Evolutionary conservation across 169 alveolate genomes (phyloP).

Genomic region (Cystoisospora suis): DNA sequence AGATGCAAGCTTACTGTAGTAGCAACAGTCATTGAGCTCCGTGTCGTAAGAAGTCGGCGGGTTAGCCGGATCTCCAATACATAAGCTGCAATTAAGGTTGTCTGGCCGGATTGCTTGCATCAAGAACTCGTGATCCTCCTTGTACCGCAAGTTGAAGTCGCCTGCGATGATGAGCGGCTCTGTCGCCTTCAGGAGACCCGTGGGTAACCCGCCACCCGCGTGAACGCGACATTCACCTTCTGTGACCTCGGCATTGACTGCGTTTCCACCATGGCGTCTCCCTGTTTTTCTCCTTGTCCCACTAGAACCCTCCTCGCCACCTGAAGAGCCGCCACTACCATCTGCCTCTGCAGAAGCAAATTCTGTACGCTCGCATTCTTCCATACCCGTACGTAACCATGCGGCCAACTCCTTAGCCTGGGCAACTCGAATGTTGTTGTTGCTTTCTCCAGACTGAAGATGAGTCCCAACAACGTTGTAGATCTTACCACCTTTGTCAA

Average conservation of each 20-base stretch:
- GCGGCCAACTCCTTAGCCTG: constrained; percentile 76
- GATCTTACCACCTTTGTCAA: constrained; percentile 67
- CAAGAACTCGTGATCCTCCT: constrained; percentile 57
- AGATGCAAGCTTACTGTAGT: constrained; percentile 60
- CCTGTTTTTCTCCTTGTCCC: not conserved
- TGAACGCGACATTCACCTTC: not conserved
- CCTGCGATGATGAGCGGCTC: constrained; percentile 77
- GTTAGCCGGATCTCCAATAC: constrained; percentile 48
- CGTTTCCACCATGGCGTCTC: not conserved
- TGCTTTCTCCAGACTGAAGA: constrained; percentile 75
- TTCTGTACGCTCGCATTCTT: constrained; percentile 63
- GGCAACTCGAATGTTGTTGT: constrained; percentile 69
- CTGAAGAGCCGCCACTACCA: not conserved
- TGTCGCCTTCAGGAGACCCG: constrained; percentile 61
- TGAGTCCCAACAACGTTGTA: constrained; percentile 83
- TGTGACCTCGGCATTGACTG: not conserved
- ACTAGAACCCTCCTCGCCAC: not conserved
- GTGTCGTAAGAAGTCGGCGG: constrained; percentile 61
- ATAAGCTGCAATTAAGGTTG: constrained; percentile 51
- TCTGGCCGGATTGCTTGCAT: constrained; percentile 57
- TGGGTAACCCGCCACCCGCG: constrained; percentile 48
- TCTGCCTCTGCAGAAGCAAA: constrained; percentile 70
- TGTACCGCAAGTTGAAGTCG: constrained; percentile 72
- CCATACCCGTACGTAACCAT: constrained; percentile 78
- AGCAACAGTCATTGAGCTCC: constrained; percentile 60